Conservation (phyloP, 108 stramenopile species). For the Nannochloropsis oceanica region DNA sequence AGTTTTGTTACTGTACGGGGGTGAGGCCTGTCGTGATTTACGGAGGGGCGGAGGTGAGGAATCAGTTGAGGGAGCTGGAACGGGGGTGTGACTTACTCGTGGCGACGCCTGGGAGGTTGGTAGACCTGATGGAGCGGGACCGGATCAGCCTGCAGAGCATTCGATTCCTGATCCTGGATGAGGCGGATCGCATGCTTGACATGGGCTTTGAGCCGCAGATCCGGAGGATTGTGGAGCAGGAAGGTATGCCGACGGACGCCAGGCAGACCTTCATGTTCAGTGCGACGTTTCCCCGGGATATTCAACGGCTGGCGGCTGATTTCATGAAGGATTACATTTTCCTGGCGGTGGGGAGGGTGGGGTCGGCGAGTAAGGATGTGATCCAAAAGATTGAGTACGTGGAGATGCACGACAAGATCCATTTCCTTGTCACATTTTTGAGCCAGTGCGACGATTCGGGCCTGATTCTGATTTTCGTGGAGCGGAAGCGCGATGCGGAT, state of each 20-base stretch:
- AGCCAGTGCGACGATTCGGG: conserved; percentile 38
- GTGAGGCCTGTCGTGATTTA: conserved; percentile 84
- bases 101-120: conserved; percentile 85
- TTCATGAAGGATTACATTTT: conserved; percentile 89
- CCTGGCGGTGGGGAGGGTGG: conserved; percentile 88
- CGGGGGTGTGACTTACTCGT: conserved; percentile 63
- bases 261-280: conserved; percentile 93
- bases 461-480: conserved; percentile 89
- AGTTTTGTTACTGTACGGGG: conserved; percentile 86
- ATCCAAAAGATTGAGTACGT: conserved; percentile 77
- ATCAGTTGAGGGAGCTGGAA: conserved; percentile 38
- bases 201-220: conserved; percentile 99
- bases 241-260: conserved; percentile 47
- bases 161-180: conserved; percentile 85
- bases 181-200: conserved; percentile 84
- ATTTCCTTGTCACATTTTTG: conserved; percentile 54
- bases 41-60: conserved; percentile 87
- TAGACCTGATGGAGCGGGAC: conserved; percentile 78
- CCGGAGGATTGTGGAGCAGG: conserved; percentile 65
- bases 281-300: conserved; percentile 95
- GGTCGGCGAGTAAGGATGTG: conserved; percentile 74
- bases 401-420: conserved; percentile 73
- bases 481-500: conserved; percentile 90
- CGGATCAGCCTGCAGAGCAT: conserved; percentile 61
- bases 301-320: conserved; percentile 83